These are phyloP conservation scores for Aspergillus floridensis DNA, from an alignment of 2,329 filamentous ascomycete genomes.

Conservation along the genomic window DNA sequence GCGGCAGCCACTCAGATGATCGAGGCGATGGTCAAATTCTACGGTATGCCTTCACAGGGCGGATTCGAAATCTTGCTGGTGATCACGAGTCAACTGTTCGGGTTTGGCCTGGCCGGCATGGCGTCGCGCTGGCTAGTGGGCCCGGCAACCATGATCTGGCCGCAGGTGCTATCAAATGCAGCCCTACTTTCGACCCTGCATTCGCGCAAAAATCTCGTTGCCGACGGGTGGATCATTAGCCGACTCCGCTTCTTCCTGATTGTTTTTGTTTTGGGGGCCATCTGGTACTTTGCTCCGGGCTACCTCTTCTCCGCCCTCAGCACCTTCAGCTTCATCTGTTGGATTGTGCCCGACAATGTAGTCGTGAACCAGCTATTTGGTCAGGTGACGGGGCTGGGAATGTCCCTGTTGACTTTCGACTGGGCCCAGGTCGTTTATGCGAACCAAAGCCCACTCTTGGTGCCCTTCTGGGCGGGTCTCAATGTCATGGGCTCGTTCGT, in stretches of 20 bases:
- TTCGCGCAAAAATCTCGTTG: slow-evolving; percentile 31
- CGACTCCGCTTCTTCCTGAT: slow-evolving; percentile 39
- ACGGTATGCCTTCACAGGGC: slow-evolving; percentile 57
- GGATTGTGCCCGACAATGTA: slow-evolving; percentile 66
- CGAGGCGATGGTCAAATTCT: slow-evolving; percentile 48
- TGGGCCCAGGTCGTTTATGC: slow-evolving; percentile 71
- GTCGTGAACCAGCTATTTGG: slow-evolving; percentile 73
- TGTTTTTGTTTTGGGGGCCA: slow-evolving; percentile 30
- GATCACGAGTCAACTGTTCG: slow-evolving; percentile 61
- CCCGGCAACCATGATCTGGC: slow-evolving; percentile 66
- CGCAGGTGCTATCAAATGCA: slow-evolving; percentile 53
- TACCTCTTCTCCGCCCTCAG: slow-evolving; percentile 68
- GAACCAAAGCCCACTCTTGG: slow-evolving; percentile 65
- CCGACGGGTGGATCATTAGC: slow-evolving; percentile 44
- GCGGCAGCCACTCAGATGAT: slow-evolving; percentile 39
- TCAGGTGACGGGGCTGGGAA: slow-evolving; percentile 62
- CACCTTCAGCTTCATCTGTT: slow-evolving; percentile 68
- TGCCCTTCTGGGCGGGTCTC: slow-evolving; percentile 53
- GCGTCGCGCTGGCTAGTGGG: slow-evolving; percentile 56
- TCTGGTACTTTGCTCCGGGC: slow-evolving; percentile 52
- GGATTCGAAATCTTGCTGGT: slow-evolving; percentile 60
- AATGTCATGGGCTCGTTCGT: slow-evolving; percentile 47
- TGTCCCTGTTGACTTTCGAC: slow-evolving; percentile 71
- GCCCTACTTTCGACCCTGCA: slow-evolving; percentile 46
- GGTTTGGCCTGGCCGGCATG: slow-evolving; percentile 63